These are phyloP conservation scores for Ceratobasidium papillatum DNA, from an alignment of 1,284 basidiomycete species.

Conservation along the genomic window DNA sequence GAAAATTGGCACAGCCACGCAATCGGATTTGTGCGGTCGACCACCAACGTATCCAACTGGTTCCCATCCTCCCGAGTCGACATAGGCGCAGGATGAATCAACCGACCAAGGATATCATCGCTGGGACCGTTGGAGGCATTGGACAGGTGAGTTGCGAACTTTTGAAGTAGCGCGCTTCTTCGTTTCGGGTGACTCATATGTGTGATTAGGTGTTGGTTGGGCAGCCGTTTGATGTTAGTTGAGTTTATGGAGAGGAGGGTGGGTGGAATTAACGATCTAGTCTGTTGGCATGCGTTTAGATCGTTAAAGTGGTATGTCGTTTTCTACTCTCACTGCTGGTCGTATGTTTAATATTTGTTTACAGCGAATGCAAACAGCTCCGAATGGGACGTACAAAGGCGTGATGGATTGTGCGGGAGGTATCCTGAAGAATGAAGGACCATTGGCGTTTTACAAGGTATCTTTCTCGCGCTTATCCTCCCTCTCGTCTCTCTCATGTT, in stretches of 20 bases:
- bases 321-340: conserved; percentile 3
- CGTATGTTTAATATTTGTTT: conserved; percentile 4
- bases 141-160: conserved; percentile 69
- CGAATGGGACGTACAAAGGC: conserved; percentile 86
- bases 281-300: neutral
- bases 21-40: conserved; percentile 28
- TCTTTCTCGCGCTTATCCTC: conserved; percentile 26
- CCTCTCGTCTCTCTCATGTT: neutral
- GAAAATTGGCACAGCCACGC: conserved; percentile 23
- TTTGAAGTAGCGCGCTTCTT: conserved; percentile 44
- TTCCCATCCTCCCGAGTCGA: neutral
- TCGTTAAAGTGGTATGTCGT: conserved; percentile 44
- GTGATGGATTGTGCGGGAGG: conserved; percentile 90
- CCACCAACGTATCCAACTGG: neutral
- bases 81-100: conserved; percentile 55
- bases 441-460: conserved; percentile 96
- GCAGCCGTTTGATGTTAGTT: conserved; percentile 90
- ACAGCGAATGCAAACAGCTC: conserved; percentile 92
- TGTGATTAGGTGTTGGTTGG: conserved; percentile 79
- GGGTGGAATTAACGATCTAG: neutral
- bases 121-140: conserved; percentile 87
- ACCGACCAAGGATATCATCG: conserved; percentile 80
- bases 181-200: conserved; percentile 17
- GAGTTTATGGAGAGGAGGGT: neutral
- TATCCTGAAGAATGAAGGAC: conserved; percentile 91